Evolutionary conservation across 768 basidiomycete species (phyloP).

Genomic region (Naganishia vishniacii): DNA sequence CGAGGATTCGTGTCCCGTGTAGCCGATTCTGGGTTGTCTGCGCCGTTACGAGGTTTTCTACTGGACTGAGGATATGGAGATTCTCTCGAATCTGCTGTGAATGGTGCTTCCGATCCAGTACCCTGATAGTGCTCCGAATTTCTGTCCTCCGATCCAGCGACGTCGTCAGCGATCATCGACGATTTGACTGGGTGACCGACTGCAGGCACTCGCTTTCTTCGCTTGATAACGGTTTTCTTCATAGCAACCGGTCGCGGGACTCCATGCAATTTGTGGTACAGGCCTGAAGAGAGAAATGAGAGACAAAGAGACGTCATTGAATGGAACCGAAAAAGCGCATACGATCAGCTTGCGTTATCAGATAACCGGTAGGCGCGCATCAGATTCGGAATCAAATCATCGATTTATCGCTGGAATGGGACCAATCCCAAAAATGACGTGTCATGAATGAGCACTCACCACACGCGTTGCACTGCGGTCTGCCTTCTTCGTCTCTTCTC

Average conservation of each 20-base stretch:
- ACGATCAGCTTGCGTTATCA: constrained; percentile 10
- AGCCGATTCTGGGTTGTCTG: not conserved
- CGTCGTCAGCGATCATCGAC: not conserved
- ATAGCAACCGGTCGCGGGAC: constrained; percentile 94
- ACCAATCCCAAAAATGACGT: not conserved
- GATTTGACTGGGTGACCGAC: constrained; percentile 43
- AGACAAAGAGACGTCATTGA: constrained; percentile 20
- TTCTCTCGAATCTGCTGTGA: not conserved
- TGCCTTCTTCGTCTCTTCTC: constrained; percentile 52
- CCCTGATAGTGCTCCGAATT: constrained; percentile 7
- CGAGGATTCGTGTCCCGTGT: not conserved
- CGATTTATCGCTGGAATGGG: not conserved
- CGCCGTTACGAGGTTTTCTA: not conserved
- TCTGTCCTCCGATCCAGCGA: constrained; percentile 1
- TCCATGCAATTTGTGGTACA: constrained; percentile 97
- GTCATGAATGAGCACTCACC: constrained; percentile 42
- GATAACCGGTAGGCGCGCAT: constrained; percentile 10
- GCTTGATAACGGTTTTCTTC: constrained; percentile 99
- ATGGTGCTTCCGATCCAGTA: not conserved
- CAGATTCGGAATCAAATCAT: not conserved
- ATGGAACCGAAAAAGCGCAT: not conserved
- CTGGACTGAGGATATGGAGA: constrained; percentile 3
- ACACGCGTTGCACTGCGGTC: constrained; percentile 53
- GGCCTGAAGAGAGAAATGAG: constrained; percentile 55
- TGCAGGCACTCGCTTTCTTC: constrained; percentile 92